Evolutionary conservation across 768 basidiomycete species (phyloP).

Genomic region (Paxillus involutus): DNA sequence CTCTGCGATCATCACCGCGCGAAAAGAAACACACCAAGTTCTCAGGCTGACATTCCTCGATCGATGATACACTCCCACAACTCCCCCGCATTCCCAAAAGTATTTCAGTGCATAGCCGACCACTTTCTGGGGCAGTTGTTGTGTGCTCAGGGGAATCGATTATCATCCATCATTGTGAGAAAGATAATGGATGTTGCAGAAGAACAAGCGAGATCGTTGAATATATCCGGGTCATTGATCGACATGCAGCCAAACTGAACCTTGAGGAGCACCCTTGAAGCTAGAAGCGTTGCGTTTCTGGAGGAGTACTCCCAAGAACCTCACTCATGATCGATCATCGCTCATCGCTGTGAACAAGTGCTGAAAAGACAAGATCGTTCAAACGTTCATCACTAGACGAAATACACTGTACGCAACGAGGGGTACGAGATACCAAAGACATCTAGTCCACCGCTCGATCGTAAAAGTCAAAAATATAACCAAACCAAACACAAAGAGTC

Average conservation of each 20-base stretch:
- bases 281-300: conserved; percentile 59
- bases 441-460: neutral
- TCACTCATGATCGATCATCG: too few species aligned
- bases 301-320: conserved; percentile 58
- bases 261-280: conserved; percentile 2
- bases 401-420: neutral
- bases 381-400: conserved; percentile 5
- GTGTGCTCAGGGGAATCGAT: conserved; percentile 57
- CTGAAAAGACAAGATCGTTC: too few species aligned
- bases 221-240: neutral
- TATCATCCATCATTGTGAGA: neutral
- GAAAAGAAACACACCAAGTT: conserved; percentile 53
- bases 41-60: conserved; percentile 84
- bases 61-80: conserved; percentile 93
- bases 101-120: conserved; percentile 85
- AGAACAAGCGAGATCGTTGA: neutral
- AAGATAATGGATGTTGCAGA: neutral
- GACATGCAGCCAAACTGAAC: neutral
- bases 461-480: neutral
- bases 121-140: conserved; percentile 85
- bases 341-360: too few species aligned
- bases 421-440: neutral
- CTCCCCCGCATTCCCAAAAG: conserved; percentile 82
- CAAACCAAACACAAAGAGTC: too few species aligned
- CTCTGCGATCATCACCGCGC: too few species aligned